Percentiles rank a stretch among this genome's conserved stretches.
phyloP scores from a whole-genome alignment of 73 alveolate species.

The Paramecium primaurelia region DNA sequence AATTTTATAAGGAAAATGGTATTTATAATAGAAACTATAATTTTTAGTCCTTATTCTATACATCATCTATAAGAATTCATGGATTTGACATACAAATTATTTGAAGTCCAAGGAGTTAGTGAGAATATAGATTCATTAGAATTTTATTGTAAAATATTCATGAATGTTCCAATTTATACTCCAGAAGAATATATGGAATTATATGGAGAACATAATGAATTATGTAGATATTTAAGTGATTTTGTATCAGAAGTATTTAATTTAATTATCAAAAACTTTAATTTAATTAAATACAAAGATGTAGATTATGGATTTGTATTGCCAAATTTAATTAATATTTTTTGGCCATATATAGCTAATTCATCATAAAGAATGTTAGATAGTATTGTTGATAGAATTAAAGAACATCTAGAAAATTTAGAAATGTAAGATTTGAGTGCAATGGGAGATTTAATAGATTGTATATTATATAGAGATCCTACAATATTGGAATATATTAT shows the following conservation, averaged over 20 bases:
- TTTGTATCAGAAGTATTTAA: constrained; percentile 17
- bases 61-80: constrained; percentile 9
- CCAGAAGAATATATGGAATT: constrained; percentile 15
- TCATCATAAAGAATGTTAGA: not conserved
- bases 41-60: not conserved
- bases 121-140: constrained; percentile 42
- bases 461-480: constrained; percentile 8
- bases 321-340: not conserved
- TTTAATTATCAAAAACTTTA: not conserved
- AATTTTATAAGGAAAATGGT: constrained; percentile 25
- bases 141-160: constrained; percentile 2
- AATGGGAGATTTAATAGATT: constrained; percentile 33
- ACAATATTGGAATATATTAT: not conserved
- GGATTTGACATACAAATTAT: not conserved
- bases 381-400: not conserved
- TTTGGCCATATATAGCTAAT: constrained; percentile 24
- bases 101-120: constrained; percentile 31
- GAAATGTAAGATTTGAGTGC: not conserved
- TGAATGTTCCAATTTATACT: constrained; percentile 34
- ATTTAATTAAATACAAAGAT: not conserved
- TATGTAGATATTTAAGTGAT: not conserved
- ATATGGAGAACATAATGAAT: not conserved
- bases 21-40: not conserved
- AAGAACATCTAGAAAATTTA: not conserved
- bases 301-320: constrained; percentile 17